Conservation (phyloP, 2,329 filamentous ascomycete species). For the Colletotrichum viniferum region DNA sequence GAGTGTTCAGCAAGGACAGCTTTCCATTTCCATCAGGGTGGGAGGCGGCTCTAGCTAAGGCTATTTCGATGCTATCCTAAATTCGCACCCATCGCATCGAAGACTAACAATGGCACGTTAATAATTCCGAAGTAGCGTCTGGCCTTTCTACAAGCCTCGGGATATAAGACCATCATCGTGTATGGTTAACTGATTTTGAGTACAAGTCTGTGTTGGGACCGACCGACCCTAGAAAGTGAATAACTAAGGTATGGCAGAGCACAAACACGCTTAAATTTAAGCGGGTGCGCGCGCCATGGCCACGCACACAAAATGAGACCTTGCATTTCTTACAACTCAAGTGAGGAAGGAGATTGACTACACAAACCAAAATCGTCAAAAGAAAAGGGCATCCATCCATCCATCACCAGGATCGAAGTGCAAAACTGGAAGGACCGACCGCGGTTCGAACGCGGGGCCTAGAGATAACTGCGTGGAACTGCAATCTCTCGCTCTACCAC, state of each 20-base stretch:
- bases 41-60: neutral
- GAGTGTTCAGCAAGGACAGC: neutral
- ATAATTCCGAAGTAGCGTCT: neutral
- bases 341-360: neutral
- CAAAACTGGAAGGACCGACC: slow-evolving; percentile 9
- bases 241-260: neutral
- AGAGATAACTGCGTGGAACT: slow-evolving; percentile 13
- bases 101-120: neutral
- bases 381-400: neutral
- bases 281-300: neutral
- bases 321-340: neutral
- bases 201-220: neutral
- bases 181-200: neutral
- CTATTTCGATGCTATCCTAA: neutral
- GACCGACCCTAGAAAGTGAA: neutral
- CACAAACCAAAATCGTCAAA: neutral
- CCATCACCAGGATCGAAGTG: neutral
- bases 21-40: neutral
- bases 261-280: neutral
- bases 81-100: neutral
- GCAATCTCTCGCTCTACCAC: slow-evolving; percentile 19
- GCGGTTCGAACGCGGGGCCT: slow-evolving; percentile 21
- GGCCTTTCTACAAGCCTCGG: neutral
- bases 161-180: neutral
- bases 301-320: neutral